Evolutionary conservation across 129 eudicot species (phyloP).

Genomic region (Saussurea involucrata): DNA sequence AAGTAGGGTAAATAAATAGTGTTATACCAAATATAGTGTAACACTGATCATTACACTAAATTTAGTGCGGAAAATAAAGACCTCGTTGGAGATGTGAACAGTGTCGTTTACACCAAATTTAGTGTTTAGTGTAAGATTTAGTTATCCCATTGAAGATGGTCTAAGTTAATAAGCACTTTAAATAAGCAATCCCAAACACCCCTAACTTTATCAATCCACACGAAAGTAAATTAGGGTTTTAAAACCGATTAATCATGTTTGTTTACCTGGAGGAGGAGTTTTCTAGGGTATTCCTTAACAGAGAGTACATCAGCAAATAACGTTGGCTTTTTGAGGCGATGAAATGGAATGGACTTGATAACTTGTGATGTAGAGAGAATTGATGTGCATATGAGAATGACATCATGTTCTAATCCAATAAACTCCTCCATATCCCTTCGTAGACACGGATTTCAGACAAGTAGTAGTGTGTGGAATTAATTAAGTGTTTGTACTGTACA

Average conservation of each 20-base stretch:
- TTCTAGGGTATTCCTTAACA: slow-evolving; percentile 64
- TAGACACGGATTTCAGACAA: not conserved
- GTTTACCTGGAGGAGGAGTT: slow-evolving; percentile 49
- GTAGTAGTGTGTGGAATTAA: slow-evolving; percentile 9
- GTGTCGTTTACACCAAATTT: too few species aligned
- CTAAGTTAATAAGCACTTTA: too few species aligned
- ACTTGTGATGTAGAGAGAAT: slow-evolving; percentile 52
- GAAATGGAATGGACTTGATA: slow-evolving; percentile 50
- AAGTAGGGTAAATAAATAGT: too few species aligned
- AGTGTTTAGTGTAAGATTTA: too few species aligned
- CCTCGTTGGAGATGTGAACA: too few species aligned
- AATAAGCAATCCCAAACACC: too few species aligned
- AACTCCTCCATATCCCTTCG: slow-evolving; percentile 51
- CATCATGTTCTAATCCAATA: slow-evolving; percentile 47
- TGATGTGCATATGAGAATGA: slow-evolving; percentile 64
- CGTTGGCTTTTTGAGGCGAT: slow-evolving; percentile 32
- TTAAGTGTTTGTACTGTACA: slow-evolving; percentile 24
- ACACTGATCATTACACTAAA: too few species aligned
- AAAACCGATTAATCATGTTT: not conserved
- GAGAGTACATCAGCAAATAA: slow-evolving; percentile 72
- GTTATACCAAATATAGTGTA: too few species aligned
- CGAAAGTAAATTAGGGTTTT: not conserved
- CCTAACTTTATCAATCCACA: not conserved
- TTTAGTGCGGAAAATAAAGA: too few species aligned
- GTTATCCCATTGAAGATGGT: too few species aligned